A percentile compares a stretch with the other conserved stretches of the same genome.
These are phyloP conservation scores for Wickerhamomyces ciferrii DNA, from an alignment of 805 yeast species.

Conservation along the genomic window DNA sequence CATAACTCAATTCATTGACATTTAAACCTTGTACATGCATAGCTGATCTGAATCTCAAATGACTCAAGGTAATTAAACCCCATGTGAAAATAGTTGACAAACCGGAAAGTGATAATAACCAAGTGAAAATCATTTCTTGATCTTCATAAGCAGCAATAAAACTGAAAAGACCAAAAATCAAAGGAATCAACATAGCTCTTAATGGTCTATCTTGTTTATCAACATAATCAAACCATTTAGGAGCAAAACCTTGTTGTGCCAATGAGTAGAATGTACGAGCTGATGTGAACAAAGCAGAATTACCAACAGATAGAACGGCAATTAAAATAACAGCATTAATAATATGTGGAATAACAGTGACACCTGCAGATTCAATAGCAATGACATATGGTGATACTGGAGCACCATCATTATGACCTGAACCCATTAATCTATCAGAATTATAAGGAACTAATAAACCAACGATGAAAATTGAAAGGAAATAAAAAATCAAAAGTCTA, in stretches of 20 bases:
- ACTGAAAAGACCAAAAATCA: slow-evolving; percentile 51
- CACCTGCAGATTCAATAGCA: slow-evolving; percentile 51
- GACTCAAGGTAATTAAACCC: slow-evolving; percentile 49
- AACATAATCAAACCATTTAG: slow-evolving; percentile 42
- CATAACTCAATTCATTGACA: slow-evolving; percentile 43
- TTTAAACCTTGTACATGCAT: slow-evolving; percentile 46
- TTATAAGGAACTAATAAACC: slow-evolving; percentile 53
- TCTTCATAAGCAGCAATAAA: slow-evolving; percentile 59
- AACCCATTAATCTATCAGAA: slow-evolving; percentile 37
- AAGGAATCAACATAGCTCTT: slow-evolving; percentile 43
- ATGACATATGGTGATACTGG: slow-evolving; percentile 69
- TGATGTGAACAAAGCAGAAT: slow-evolving; percentile 48
- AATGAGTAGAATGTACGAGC: slow-evolving; percentile 49
- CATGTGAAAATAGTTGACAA: slow-evolving; percentile 60
- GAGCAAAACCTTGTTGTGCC: slow-evolving; percentile 58
- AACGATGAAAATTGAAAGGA: slow-evolving; percentile 39
- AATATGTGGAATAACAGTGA: slow-evolving; percentile 53
- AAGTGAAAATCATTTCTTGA: slow-evolving; percentile 52
- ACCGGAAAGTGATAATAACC: slow-evolving; percentile 61
- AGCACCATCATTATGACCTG: slow-evolving; percentile 27
- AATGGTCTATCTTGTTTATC: slow-evolving; percentile 59
- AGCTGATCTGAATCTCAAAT: slow-evolving; percentile 54
- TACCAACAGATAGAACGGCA: slow-evolving; percentile 53
- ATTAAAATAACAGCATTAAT: slow-evolving; percentile 61
- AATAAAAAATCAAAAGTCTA: slow-evolving; percentile 46